These are phyloP conservation scores for Miscanthus lutarioriparius DNA, from an alignment of 176 grass and related monocot genomes.

Conservation along the genomic window DNA sequence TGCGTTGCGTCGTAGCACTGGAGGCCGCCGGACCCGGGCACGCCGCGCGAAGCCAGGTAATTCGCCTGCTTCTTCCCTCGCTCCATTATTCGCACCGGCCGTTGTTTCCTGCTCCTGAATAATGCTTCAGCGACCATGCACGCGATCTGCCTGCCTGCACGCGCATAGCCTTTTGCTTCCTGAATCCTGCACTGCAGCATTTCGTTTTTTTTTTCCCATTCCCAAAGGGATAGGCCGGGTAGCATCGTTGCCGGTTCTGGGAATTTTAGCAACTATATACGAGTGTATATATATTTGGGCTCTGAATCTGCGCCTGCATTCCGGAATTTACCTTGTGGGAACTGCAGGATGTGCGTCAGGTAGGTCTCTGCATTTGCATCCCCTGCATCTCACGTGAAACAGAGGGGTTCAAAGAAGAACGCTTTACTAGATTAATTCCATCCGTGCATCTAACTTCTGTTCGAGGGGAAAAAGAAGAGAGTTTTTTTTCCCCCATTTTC, in stretches of 20 bases:
- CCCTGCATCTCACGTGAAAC: not conserved
- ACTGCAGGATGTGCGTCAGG: not conserved
- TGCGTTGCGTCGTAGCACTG: not conserved
- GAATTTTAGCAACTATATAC: not conserved
- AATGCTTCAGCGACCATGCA: too few relatives aligned
- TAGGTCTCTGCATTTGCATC: not conserved
- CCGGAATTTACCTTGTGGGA: too few relatives aligned
- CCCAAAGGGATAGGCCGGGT: too few relatives aligned
- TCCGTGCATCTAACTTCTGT: not conserved
- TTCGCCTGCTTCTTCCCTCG: not conserved
- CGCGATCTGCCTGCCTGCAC: too few relatives aligned
- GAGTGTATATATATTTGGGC: too few relatives aligned
- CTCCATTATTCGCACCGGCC: too few relatives aligned
- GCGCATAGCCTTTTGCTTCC: too few relatives aligned
- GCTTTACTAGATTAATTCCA: not conserved
- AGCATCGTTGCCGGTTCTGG: not conserved
- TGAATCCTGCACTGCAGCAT: too few relatives aligned
- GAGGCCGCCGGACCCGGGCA: not conserved
- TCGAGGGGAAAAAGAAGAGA: too few relatives aligned
- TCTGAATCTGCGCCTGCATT: too few relatives aligned
- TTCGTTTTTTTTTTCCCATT: too few relatives aligned
- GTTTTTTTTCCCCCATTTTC: not conserved
- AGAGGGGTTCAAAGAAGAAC: not conserved
- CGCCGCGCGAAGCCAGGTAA: constrained; percentile 19
- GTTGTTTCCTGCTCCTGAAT: too few relatives aligned